Evolutionary conservation across 2,329 filamentous ascomycete genomes (phyloP), one percentile per base, ranked within the genome.

Genomic region (Colletotrichum navitas): DNA sequence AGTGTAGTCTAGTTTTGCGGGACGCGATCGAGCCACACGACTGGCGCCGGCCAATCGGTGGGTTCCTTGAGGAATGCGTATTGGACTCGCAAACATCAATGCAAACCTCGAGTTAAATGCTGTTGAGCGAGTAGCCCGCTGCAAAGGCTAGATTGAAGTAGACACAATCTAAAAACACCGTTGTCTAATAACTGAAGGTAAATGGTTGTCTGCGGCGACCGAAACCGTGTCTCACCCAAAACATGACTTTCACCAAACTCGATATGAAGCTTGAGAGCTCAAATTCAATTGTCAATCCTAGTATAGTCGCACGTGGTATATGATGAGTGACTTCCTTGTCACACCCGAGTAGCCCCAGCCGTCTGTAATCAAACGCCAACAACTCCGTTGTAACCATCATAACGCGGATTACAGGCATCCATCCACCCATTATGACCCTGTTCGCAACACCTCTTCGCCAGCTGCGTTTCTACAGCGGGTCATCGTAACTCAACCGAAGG

Each of bases 401-500:
- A 41, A 29, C 26, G 26, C 24, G 18, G 12, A 61, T 26, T 39
- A 24, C 18, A 51, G 41, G 4, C 43, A 26, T 32, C 49, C 34
- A 36, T 10, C 39, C 36, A 43, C 14, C 43, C 18, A 10, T 18
- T 26, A 72, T 45, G 47, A 39, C 45, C 41, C 61, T 43, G 32
- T 43, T 43, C 16, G 29, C 49, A 32, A 11, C 12, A 5, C 16
- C 26, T 71, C 34, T 16, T 49, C 18, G 16, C n/a, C 49, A 47
- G 11, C 16, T 39, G 5, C n/a, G 45, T 29, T 29, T 51, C 54
- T 56, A 7, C 24, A 21, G 5, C 18, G 18, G 26, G 45, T 83
- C 79, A 93, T 74, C 88, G 84, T 75, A 92, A 78, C 55, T 92
- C 86, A 36, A 91, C 82, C 3, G 91, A 88, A 10, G 94, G 93